phyloP scores from a whole-genome alignment of 306 rosid species.

The Albizia julibrissin region DNA sequence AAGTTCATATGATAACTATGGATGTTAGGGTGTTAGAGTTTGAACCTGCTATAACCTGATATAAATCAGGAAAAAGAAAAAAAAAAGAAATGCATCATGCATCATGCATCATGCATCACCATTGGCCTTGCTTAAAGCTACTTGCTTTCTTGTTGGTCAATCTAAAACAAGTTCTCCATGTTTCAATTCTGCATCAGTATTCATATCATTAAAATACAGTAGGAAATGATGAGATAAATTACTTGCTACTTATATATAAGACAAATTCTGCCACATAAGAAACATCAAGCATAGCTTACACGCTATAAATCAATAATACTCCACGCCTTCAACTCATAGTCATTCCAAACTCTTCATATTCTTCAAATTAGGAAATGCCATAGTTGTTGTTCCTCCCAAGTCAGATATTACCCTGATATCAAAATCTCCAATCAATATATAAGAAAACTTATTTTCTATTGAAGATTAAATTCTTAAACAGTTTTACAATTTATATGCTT shows the following conservation, averaged over 20 bases:
- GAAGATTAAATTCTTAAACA: constrained; percentile 8
- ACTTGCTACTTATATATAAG: constrained; percentile 22
- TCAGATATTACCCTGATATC: constrained; percentile 75
- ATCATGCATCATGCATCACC: no score
- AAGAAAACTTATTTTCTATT: neutral
- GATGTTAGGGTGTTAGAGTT: no score
- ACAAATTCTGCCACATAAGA: constrained; percentile 13
- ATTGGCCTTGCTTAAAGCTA: constrained; percentile 94
- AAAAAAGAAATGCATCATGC: no score
- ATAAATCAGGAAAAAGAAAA: no score
- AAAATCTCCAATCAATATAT: constrained; percentile 21
- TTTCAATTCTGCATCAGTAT: constrained; percentile 70
- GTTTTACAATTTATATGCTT: neutral
- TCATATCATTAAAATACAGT: constrained; percentile 32
- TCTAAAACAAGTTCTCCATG: constrained; percentile 75
- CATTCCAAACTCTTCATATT: constrained; percentile 33
- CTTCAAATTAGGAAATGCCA: constrained; percentile 57
- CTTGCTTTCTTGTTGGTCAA: constrained; percentile 89
- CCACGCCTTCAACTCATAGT: constrained; percentile 53
- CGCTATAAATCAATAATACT: neutral
- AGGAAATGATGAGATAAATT: constrained; percentile 26
- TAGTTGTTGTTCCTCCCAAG: constrained; percentile 53
- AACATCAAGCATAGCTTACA: neutral
- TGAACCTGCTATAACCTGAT: no score
- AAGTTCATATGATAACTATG: no score